Conservation (phyloP, 2,329 filamentous ascomycete species). For the Macroventuria anomochaeta region DNA sequence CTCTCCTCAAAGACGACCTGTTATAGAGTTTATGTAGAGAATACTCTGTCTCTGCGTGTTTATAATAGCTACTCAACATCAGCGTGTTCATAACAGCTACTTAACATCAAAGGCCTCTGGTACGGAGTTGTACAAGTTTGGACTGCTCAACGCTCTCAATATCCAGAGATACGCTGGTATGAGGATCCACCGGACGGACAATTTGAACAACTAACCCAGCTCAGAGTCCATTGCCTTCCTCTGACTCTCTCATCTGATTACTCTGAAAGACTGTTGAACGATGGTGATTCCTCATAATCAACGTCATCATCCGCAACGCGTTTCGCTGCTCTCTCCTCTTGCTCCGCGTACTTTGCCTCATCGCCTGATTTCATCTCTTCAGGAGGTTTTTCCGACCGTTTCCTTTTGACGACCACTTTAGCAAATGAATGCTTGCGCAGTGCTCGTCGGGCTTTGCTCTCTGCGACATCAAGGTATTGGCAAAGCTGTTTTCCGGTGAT, state of each 20-base stretch:
- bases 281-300: conserved; percentile 15
- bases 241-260: too few species aligned
- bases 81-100: too few species aligned
- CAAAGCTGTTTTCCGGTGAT: background rate
- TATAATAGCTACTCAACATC: too few species aligned
- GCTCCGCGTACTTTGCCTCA: conserved; percentile 26
- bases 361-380: conserved; percentile 20
- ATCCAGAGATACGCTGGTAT: background rate
- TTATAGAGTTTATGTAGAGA: too few species aligned
- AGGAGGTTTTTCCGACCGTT: conserved; percentile 25
- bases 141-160: background rate
- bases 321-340: conserved; percentile 30
- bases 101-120: background rate
- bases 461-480: background rate
- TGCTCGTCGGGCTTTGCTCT: background rate
- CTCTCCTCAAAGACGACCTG: too few species aligned
- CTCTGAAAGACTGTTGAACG: conserved; percentile 8
- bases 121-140: background rate
- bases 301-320: conserved; percentile 16
- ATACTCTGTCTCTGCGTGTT: too few species aligned
- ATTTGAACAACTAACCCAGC: background rate
- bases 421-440: conserved; percentile 5
- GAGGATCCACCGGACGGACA: background rate
- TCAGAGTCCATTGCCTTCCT: too few species aligned
- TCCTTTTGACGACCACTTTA: conserved; percentile 16